Percentiles rank a stretch among this genome's conserved stretches.
These are phyloP conservation scores for Leccinellum rugosiceps DNA, from an alignment of 768 basidiomycete genomes.

Conservation along the genomic window DNA sequence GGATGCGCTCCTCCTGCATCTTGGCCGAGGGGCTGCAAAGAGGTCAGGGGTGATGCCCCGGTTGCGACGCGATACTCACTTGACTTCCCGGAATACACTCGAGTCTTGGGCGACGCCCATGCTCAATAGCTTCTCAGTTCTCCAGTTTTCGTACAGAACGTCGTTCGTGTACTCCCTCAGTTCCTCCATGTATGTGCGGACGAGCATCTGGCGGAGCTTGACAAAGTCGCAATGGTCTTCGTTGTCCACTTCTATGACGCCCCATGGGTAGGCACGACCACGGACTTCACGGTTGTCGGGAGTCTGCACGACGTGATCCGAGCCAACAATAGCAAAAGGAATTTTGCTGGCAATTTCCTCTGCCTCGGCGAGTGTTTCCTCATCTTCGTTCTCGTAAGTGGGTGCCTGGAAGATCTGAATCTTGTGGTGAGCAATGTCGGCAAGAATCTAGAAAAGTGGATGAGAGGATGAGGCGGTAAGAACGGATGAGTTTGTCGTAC, in stretches of 20 bases:
- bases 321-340: slow-evolving; percentile 97
- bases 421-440: slow-evolving; percentile 91
- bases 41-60: slow-evolving; percentile 11
- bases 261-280: slow-evolving; percentile 97
- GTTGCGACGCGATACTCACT: slow-evolving; percentile 53
- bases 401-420: slow-evolving; percentile 99
- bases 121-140: slow-evolving; percentile 90
- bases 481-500: slow-evolving; percentile 40
- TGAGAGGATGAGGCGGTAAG: not conserved
- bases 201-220: slow-evolving; percentile 98
- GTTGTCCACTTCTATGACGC: slow-evolving; percentile 98
- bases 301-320: slow-evolving; percentile 75
- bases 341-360: slow-evolving; percentile 99
- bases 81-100: slow-evolving; percentile 98
- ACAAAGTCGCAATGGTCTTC: slow-evolving; percentile 99
- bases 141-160: slow-evolving; percentile 96
- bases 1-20: slow-evolving; percentile 90
- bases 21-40: slow-evolving; percentile 82
- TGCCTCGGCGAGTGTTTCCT: slow-evolving; percentile 95
- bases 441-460: slow-evolving; percentile 60
- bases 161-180: slow-evolving; percentile 96
- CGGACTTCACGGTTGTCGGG: slow-evolving; percentile 91
- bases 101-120: slow-evolving; percentile 99
- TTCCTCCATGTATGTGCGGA: slow-evolving; percentile 99
- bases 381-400: slow-evolving; percentile 96